Conservation (phyloP, 192 early-diverging fungal species). For the Anaeromyces robustus region DNA sequence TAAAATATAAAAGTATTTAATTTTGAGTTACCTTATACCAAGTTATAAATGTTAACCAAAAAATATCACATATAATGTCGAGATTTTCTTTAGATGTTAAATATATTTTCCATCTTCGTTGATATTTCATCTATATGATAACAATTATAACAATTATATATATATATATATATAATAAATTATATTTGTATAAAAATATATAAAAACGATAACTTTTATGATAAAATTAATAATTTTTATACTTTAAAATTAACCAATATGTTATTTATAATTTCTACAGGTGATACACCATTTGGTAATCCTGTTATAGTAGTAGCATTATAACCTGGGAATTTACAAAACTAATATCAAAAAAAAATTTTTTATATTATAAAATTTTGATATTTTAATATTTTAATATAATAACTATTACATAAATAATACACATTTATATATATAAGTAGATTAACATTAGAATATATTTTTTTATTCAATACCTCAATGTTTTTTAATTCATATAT, state of each 20-base stretch:
- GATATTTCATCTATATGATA: neutral
- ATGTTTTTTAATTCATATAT: neutral
- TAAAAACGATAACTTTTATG: too few species aligned
- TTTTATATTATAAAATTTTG: too few species aligned
- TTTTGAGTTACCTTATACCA: neutral
- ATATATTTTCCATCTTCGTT: neutral
- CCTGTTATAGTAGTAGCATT: neutral
- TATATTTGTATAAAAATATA: too few species aligned
- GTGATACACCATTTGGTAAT: neutral
- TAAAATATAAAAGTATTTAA: too few species aligned
- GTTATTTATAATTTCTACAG: neutral
- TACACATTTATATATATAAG: too few species aligned
- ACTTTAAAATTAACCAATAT: neutral
- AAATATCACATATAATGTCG: neutral
- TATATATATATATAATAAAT: too few species aligned
- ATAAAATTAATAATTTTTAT: neutral
- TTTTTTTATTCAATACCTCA: neutral
- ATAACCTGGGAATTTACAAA: neutral
- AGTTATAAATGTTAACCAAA: neutral
- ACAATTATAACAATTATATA: too few species aligned
- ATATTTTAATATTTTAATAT: too few species aligned
- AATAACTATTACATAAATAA: too few species aligned
- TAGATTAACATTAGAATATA: too few species aligned
- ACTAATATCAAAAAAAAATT: neutral
- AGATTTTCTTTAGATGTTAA: neutral